Percentiles rank a stretch among this genome's conserved stretches.
Conservation (phyloP, 2,329 filamentous ascomycete genomes). For the Aspergillus calidoustus region DNA sequence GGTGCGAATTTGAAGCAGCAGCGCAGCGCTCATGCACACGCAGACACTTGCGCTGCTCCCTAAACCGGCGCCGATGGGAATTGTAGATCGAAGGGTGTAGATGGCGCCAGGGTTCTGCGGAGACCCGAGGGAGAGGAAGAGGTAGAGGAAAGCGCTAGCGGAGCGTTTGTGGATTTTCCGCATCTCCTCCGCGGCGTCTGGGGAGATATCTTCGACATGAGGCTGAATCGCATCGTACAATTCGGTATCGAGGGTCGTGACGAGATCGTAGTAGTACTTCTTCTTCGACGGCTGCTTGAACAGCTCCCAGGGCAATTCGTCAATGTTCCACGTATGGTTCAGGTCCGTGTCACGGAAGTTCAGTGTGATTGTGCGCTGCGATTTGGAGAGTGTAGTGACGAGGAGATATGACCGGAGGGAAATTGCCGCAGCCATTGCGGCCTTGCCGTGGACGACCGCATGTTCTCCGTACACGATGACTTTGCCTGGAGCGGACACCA, state of each 20-base stretch:
- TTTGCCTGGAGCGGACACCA: slow-evolving; percentile 97
- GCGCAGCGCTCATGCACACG: slow-evolving; percentile 82
- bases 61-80: slow-evolving; percentile 88
- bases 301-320: slow-evolving; percentile 81
- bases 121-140: slow-evolving; percentile 85
- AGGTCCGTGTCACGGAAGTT: slow-evolving; percentile 91
- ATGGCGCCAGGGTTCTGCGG: slow-evolving; percentile 78
- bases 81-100: slow-evolving; percentile 90
- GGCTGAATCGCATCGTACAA: slow-evolving; percentile 81
- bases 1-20: slow-evolving; percentile 85
- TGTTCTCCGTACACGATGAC: slow-evolving; percentile 99
- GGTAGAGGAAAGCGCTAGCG: slow-evolving; percentile 85
- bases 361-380: slow-evolving; percentile 82
- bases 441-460: slow-evolving; percentile 96
- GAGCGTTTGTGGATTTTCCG: slow-evolving; percentile 85
- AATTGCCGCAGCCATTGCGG: slow-evolving; percentile 92
- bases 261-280: slow-evolving; percentile 90
- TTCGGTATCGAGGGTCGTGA: slow-evolving; percentile 81
- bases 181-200: slow-evolving; percentile 66
- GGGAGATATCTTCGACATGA: slow-evolving; percentile 73
- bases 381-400: slow-evolving; percentile 92
- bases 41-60: slow-evolving; percentile 94
- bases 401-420: slow-evolving; percentile 95
- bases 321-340: slow-evolving; percentile 91
- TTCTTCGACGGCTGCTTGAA: slow-evolving; percentile 85